Evolutionary conservation across 2,329 filamentous ascomycete genomes (phyloP).

Genomic region (Alternaria dauci): DNA sequence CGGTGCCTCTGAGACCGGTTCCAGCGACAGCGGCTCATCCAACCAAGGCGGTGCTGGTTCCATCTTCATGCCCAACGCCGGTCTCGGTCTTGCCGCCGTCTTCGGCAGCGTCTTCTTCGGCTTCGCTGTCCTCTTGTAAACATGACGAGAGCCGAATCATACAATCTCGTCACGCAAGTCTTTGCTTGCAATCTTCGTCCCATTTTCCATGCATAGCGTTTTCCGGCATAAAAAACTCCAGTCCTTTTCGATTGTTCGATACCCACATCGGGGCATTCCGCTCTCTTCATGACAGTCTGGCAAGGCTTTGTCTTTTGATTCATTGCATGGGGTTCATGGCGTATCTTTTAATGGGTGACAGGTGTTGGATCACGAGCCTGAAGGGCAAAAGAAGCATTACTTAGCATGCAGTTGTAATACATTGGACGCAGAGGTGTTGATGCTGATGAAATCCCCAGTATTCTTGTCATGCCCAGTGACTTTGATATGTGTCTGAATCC

Average conservation of each 20-base stretch:
- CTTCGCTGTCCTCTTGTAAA: conserved; percentile 58
- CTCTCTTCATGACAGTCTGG: conserved; percentile 18
- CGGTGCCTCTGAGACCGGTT: conserved; percentile 29
- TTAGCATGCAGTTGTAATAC: conserved; percentile 6
- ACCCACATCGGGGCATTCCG: conserved; percentile 20
- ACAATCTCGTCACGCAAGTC: neutral
- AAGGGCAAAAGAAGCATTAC: neutral
- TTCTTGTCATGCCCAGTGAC: neutral
- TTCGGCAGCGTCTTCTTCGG: conserved; percentile 65
- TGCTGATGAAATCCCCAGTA: neutral
- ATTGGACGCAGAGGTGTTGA: neutral
- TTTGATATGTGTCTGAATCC: neutral
- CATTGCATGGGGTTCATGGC: conserved; percentile 6
- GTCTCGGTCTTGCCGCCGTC: conserved; percentile 65
- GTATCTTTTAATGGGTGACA: neutral
- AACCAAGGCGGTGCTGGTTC: conserved; percentile 42
- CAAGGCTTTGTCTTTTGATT: conserved; percentile 4
- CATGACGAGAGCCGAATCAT: neutral
- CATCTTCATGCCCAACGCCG: conserved; percentile 62
- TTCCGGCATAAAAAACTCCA: conserved; percentile 8
- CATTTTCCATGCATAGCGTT: conserved; percentile 27
- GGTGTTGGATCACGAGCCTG: neutral
- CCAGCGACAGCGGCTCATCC: conserved; percentile 23
- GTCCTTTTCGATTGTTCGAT: conserved; percentile 18
- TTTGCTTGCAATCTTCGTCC: conserved; percentile 8